Conservation (phyloP, 2,329 filamentous ascomycete species). For the Fonsecaea pugnacius region DNA sequence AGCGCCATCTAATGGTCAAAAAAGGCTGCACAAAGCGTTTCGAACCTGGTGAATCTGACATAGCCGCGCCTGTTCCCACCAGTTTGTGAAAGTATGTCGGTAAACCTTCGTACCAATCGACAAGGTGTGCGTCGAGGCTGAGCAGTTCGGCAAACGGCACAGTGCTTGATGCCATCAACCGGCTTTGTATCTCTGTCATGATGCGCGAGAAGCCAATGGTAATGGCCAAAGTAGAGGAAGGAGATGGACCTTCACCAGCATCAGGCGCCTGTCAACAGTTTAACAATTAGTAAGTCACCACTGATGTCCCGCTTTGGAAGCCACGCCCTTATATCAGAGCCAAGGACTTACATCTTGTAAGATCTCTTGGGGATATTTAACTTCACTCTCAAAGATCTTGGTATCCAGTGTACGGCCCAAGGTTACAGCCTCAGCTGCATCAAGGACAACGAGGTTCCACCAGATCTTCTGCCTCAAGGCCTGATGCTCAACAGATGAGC, state of each 20-base stretch:
- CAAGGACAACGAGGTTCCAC: constrained; percentile 27
- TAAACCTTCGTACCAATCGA: constrained; percentile 25
- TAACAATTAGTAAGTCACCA: not conserved
- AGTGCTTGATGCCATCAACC: constrained; percentile 11
- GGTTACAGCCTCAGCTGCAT: constrained; percentile 24
- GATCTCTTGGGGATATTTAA: constrained; percentile 14
- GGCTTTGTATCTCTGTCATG: constrained; percentile 22
- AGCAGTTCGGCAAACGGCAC: constrained; percentile 21
- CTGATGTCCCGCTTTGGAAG: not conserved
- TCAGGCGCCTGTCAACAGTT: not conserved
- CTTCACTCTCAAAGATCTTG: constrained; percentile 21
- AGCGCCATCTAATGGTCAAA: constrained; percentile 32
- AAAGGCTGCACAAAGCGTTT: constrained; percentile 22
- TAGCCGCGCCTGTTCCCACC: not conserved
- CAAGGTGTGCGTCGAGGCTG: constrained; percentile 25
- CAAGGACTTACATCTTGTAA: constrained; percentile 10
- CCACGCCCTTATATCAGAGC: not conserved
- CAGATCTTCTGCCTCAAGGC: constrained; percentile 35
- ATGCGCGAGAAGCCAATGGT: constrained; percentile 24
- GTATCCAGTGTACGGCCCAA: constrained; percentile 21
- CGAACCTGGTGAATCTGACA: not conserved
- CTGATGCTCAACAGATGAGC: constrained; percentile 32
- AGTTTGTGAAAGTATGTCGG: constrained; percentile 19
- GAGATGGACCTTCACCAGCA: not conserved
- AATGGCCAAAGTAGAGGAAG: constrained; percentile 15